Base-by-base conservation (phyloP, 116 monocot species). In the Trichopus zeylanicus region DNA sequence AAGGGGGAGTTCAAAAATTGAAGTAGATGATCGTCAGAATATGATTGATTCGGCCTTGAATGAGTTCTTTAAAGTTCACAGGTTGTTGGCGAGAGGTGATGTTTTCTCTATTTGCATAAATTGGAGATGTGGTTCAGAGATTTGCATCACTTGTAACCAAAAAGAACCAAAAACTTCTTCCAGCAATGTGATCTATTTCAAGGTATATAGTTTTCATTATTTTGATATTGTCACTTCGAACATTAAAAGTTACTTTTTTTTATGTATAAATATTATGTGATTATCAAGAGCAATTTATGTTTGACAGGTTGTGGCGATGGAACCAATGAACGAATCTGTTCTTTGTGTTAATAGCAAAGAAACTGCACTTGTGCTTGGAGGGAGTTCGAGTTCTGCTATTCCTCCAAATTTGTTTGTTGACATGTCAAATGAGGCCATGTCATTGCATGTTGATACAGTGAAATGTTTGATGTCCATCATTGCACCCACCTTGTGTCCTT, bases 291-390 rank as follows among this genome's bases (percentile, higher is more conserved):
- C 42, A 16, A 25, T 9, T 31, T 67, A 62, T 31, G 52, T 51
- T 75, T 46, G 6, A n/a, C 63, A 98, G 98, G 78, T 91, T 19
- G 80, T 63, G 30, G 67, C 77, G 26, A 85, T 91, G 80, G 88
- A 91, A 60, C 98, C 98, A 62, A 29, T 55, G 48, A 78, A 70
- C 52, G 92, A 85, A 60, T 69, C 71, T 10, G 57, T 85, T 60
- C 82, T 88, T 72, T 55, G 80, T 56, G 69, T 76, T 25, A 98
- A 80, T 58, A 62, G 67, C 72, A 76, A 68, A 51, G 47, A 80
- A 63, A 98, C 98, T n/a, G 75, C 88, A 29, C 88, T 98, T 70
- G 78, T 91, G 48, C 80, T 91, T 61, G 85, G 82, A 38, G 92
- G 88, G 64, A 75, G 65, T 71, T 82, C 65, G 16, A 62, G 85